Conservation (phyloP, 257 asterid species). For the Apocynum venetum region DNA sequence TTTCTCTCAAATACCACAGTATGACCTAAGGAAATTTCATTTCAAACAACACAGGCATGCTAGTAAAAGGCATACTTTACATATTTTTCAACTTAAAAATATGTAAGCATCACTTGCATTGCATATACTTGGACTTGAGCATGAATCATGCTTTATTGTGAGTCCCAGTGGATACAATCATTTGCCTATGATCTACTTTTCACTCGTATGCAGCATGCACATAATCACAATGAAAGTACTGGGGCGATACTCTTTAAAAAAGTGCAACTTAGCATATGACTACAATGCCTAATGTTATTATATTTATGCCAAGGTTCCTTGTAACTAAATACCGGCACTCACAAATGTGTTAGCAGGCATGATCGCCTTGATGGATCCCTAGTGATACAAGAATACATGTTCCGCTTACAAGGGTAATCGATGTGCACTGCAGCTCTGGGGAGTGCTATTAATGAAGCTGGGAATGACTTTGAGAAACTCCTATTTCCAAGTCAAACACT, state of each 20-base stretch:
- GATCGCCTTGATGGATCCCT: too few species aligned
- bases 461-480: neutral
- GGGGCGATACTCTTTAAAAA: too few species aligned
- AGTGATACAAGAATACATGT: neutral
- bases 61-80: neutral
- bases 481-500: too few species aligned
- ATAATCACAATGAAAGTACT: neutral
- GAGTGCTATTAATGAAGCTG: neutral
- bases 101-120: neutral
- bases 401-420: neutral
- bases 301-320: neutral
- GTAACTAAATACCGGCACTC: neutral
- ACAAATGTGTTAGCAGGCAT: neutral
- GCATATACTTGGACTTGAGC: neutral
- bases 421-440: neutral
- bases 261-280: neutral
- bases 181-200: neutral
- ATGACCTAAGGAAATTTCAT: neutral
- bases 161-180: neutral
- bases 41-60: neutral
- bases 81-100: neutral
- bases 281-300: neutral
- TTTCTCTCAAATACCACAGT: neutral
- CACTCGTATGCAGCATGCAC: neutral
- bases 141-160: neutral